Percentiles rank a stretch among this genome's conserved stretches.
Evolutionary conservation across 23 red algal species (phyloP).

Genomic region (Chondrus crispus): DNA sequence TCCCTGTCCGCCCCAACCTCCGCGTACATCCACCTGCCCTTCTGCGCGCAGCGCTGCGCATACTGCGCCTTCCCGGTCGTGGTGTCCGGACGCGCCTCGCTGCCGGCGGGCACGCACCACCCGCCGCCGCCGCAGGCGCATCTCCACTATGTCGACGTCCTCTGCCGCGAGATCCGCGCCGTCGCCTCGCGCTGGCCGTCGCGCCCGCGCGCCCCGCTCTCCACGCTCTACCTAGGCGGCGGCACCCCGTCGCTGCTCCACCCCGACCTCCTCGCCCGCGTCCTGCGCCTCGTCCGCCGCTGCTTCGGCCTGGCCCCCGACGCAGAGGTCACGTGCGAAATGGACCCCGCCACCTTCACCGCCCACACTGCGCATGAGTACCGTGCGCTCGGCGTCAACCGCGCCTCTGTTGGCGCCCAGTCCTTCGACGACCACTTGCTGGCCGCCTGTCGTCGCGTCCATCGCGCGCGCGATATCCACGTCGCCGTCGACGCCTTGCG

Average conservation of each 20-base stretch:
- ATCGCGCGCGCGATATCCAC: conserved; percentile 59
- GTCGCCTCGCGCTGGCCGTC: neutral
- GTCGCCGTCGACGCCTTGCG: conserved; percentile 51
- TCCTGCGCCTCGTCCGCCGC: conserved; percentile 46
- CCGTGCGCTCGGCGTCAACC: conserved; percentile 62
- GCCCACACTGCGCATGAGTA: conserved; percentile 19
- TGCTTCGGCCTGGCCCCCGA: conserved; percentile 31
- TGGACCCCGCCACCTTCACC: conserved; percentile 96
- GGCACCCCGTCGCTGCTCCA: conserved; percentile 91
- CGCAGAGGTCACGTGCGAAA: conserved; percentile 86
- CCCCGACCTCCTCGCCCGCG: neutral
- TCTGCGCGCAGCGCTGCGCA: conserved; percentile 87
- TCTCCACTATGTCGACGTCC: conserved; percentile 43
- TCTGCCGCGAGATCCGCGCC: conserved; percentile 51
- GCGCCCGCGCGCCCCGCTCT: conserved; percentile 12
- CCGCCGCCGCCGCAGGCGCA: conserved; percentile 38
- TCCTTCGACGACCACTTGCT: conserved; percentile 75
- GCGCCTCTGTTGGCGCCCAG: conserved; percentile 88
- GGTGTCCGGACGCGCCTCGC: conserved; percentile 16
- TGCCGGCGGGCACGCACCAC: neutral
- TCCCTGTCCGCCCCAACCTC: conserved; percentile 20
- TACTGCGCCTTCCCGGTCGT: conserved; percentile 97
- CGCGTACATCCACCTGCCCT: conserved; percentile 95
- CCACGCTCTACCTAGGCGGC: conserved; percentile 91
- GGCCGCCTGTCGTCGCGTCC: conserved; percentile 59